Evolutionary conservation across 2,329 filamentous ascomycete species (phyloP), one percentile per base, ranked within the genome.

Genomic region (Neonectria sp.): DNA sequence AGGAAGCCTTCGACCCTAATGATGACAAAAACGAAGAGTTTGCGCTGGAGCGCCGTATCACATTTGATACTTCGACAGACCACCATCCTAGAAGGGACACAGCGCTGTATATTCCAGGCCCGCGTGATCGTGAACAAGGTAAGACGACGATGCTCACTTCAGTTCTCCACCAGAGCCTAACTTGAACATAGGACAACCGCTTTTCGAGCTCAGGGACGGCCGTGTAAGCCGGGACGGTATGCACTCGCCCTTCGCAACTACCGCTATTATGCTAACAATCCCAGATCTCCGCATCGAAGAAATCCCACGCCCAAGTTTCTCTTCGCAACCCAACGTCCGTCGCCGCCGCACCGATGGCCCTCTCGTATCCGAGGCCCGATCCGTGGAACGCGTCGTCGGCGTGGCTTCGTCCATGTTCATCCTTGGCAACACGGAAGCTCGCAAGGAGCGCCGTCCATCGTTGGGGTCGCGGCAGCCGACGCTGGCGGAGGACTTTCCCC

Each of bases 371-470:
- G 75, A 78, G 37, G 75, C 79, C 8, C 76, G 74, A 2, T 82
- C 82, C 3, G 71, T 84, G 40, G 82, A 83, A 24, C 76, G 77
- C 25, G 77, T 77, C 15, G 73, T 73, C 9, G 72, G 66, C 0
- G 77, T 78, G 7, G 79, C 79, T 5, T 80, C 81, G 1, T 83
- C 81, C 8, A 76, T 83, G 45, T 84, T 84, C 62, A 79, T 83
- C 9, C 73, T 84, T 15, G 79, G 80, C 45, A 68, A 64, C 25
- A 60, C 62, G 21, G 73, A 76, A 5, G 37, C 66, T 2, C 69
- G 67, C 9, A 66, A 53, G 43, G 70, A 73, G 49, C 72, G 69
- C 12, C 60, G 67, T 1, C 61, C 68, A 2, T 21, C 67, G 1
- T 57, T 63, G 4, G 68, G 68, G 1, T 40, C 69, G 2, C 64